A percentile compares a stretch with the other conserved stretches of the same genome.
These are phyloP conservation scores for Odonthalia washingtoniensis DNA, from an alignment of 31 red algal genomes.

Conservation along the genomic window DNA sequence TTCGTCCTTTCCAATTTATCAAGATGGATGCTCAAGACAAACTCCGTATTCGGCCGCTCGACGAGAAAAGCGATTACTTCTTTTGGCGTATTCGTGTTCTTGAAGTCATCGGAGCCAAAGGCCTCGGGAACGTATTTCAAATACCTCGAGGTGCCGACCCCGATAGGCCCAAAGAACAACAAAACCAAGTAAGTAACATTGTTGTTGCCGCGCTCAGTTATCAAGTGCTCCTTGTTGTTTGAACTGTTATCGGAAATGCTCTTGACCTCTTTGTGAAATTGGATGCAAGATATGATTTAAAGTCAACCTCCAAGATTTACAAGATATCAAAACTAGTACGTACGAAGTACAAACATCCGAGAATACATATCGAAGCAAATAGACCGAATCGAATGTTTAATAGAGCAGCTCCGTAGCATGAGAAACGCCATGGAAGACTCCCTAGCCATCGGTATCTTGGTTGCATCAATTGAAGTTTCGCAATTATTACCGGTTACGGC, in stretches of 20 bases:
- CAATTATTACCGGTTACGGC: slow-evolving; percentile 38
- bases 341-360: not conserved
- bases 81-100: slow-evolving; percentile 41
- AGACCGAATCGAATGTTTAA: not conserved
- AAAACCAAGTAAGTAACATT: not conserved
- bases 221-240: slow-evolving; percentile 24
- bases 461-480: slow-evolving; percentile 31
- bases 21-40: too few species aligned
- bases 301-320: slow-evolving; percentile 27
- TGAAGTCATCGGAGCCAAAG: slow-evolving; percentile 37
- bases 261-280: slow-evolving; percentile 11
- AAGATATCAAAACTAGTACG: slow-evolving; percentile 23
- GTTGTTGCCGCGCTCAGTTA: not conserved
- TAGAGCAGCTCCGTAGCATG: slow-evolving; percentile 33
- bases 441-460: too few species aligned
- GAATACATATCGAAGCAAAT: slow-evolving; percentile 15
- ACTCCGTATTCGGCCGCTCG: slow-evolving; percentile 44
- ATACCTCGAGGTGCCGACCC: not conserved
- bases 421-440: slow-evolving; percentile 7
- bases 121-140: not conserved
- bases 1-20: too few species aligned
- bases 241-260: slow-evolving; percentile 23
- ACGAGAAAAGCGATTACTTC: slow-evolving; percentile 24
- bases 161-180: not conserved
- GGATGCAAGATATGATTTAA: slow-evolving; percentile 24